Evolutionary conservation across 345 rosid species (phyloP).

Genomic region (Populus euphratica): DNA sequence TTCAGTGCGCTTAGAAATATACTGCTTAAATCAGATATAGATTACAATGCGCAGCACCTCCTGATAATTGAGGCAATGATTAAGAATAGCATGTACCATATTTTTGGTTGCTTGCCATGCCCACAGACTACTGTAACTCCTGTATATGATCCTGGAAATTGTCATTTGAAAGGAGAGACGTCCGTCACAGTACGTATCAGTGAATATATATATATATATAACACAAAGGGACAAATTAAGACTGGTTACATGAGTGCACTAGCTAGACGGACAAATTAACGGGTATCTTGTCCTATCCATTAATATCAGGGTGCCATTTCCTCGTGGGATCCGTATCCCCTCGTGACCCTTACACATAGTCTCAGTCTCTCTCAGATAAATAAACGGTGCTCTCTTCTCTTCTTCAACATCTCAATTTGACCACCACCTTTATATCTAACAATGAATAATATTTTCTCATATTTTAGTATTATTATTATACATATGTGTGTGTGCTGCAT

Average conservation of each 20-base stretch:
- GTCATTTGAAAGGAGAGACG: constrained; percentile 30
- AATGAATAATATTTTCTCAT: neutral
- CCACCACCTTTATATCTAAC: neutral
- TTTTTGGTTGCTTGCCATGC: neutral
- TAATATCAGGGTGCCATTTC: constrained; percentile 30
- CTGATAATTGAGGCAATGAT: neutral
- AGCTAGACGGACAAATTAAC: constrained; percentile 23
- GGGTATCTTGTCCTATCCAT: constrained; percentile 34
- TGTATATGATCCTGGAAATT: neutral
- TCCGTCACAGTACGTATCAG: constrained; percentile 5
- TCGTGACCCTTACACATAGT: constrained; percentile 28
- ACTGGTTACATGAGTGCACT: neutral
- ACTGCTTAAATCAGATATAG: too few relatives aligned
- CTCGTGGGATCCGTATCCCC: constrained; percentile 40
- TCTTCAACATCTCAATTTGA: neutral
- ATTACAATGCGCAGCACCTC: neutral
- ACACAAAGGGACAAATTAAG: constrained; percentile 24
- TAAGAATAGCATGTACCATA: constrained; percentile 16
- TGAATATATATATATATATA: neutral
- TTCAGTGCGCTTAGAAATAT: too few relatives aligned
- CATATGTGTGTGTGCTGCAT: neutral
- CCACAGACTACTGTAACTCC: neutral
- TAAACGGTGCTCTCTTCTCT: neutral
- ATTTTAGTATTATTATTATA: neutral
- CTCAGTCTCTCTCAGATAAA: neutral